Evolutionary conservation across 2,329 filamentous ascomycete species (phyloP).

Genomic region (Cladosporium oxysporum): DNA sequence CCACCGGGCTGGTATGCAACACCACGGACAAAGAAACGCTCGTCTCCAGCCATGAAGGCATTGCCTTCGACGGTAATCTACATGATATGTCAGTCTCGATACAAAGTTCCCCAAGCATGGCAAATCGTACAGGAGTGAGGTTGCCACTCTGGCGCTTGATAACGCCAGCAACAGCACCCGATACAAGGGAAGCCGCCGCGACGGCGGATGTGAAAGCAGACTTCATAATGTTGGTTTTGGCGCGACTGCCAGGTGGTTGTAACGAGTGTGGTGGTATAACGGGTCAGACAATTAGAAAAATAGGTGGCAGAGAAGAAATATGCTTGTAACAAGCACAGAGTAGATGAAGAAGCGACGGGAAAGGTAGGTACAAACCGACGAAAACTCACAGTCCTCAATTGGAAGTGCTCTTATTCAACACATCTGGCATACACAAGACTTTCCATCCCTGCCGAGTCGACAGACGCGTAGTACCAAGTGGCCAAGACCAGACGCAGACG

Average conservation of each 20-base stretch:
- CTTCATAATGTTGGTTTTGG: slow-evolving; percentile 16
- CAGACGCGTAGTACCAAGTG: neutral
- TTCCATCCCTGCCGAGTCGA: slow-evolving; percentile 20
- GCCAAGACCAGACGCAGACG: slow-evolving; percentile 18
- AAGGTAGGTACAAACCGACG: neutral
- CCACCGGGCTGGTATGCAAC: slow-evolving; percentile 60
- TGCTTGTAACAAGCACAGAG: neutral
- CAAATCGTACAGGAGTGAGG: slow-evolving; percentile 9
- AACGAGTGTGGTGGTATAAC: slow-evolving; percentile 13
- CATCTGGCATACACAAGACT: slow-evolving; percentile 20
- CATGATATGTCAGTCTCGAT: neutral
- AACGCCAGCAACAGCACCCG: slow-evolving; percentile 16
- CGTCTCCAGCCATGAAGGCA: slow-evolving; percentile 60
- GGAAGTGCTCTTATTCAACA: slow-evolving; percentile 10
- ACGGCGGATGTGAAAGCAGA: slow-evolving; percentile 18
- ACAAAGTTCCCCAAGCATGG: neutral
- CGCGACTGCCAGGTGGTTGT: neutral
- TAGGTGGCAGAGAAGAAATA: slow-evolving; percentile 7
- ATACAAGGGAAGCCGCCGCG: slow-evolving; percentile 17
- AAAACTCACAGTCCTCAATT: neutral
- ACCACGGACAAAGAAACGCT: slow-evolving; percentile 62
- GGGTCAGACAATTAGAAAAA: slow-evolving; percentile 11
- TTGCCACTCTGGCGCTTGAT: slow-evolving; percentile 19
- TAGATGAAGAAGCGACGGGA: slow-evolving; percentile 16
- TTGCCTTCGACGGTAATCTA: slow-evolving; percentile 30